These are phyloP conservation scores for Phytophthora gonapodyides DNA, from an alignment of 352 stramenopile genomes.

Conservation along the genomic window DNA sequence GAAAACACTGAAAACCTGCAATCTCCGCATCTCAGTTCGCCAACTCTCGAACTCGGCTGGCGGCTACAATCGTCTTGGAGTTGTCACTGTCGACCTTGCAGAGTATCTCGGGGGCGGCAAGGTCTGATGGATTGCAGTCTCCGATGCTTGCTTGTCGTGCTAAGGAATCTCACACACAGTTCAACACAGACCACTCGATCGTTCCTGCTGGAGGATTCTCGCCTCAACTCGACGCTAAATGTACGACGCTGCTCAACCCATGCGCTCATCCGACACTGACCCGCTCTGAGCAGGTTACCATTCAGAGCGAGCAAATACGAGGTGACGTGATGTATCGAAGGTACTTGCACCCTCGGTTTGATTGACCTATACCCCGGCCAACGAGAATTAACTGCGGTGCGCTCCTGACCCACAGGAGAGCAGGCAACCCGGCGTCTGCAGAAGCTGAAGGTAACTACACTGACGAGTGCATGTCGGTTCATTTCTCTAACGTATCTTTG, in stretches of 20 bases:
- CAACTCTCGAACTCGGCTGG: constrained; percentile 26
- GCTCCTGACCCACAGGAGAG: constrained; percentile 1
- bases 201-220: constrained; percentile 43
- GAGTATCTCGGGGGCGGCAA: constrained; percentile 37
- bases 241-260: constrained; percentile 15
- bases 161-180: too few species aligned
- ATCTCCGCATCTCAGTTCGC: constrained; percentile 38
- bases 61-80: constrained; percentile 30
- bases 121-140: constrained; percentile 10
- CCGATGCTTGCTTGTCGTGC: not conserved
- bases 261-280: not conserved
- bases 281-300: constrained; percentile 29
- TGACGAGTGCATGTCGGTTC: constrained; percentile 2
- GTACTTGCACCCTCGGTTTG: constrained; percentile 2
- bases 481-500: constrained; percentile 13
- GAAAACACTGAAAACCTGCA: constrained; percentile 33
- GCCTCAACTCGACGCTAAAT: constrained; percentile 44
- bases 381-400: too few species aligned
- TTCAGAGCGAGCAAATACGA: constrained; percentile 33
- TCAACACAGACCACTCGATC: constrained; percentile 21
- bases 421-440: constrained; percentile 2
- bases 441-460: constrained; percentile 13
- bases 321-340: constrained; percentile 46
- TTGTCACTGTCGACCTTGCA: constrained; percentile 41
- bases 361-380: too few species aligned